A percentile compares a stretch with the other conserved stretches of the same genome.
phyloP scores from a whole-genome alignment of 2,329 filamentous ascomycete species.

The Dothistroma septosporum region DNA sequence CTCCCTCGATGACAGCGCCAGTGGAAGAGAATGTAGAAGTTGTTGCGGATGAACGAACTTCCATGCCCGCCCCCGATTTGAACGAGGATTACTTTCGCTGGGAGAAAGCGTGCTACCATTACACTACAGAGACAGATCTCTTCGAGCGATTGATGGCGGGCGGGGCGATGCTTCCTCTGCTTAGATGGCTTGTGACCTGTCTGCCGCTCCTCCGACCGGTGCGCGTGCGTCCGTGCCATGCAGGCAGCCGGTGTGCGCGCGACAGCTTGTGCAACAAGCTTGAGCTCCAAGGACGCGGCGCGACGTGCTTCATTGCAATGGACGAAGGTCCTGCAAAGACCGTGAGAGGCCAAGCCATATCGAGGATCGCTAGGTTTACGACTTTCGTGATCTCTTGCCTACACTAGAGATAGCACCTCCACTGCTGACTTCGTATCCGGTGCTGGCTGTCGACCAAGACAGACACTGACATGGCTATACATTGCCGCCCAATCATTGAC shows the following conservation, averaged over 20 bases:
- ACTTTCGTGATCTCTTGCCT: not conserved
- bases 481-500: not conserved
- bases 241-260: not conserved
- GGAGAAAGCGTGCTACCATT: not conserved
- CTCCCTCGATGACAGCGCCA: constrained; percentile 14
- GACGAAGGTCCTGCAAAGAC: not conserved
- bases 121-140: not conserved
- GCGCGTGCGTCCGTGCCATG: not conserved
- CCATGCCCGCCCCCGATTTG: not conserved
- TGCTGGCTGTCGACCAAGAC: not conserved
- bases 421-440: not conserved
- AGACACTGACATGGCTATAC: not conserved
- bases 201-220: not conserved
- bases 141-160: not conserved
- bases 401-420: not conserved
- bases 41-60: not conserved
- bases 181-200: not conserved
- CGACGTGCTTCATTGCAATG: not conserved
- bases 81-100: not conserved
- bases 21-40: constrained; percentile 6
- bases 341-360: not conserved
- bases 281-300: not conserved
- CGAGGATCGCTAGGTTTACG: not conserved
- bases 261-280: not conserved
- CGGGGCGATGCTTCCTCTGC: not conserved